Evolutionary conservation across 2,329 filamentous ascomycete species (phyloP).

Genomic region (Penicillium janthinellum): DNA sequence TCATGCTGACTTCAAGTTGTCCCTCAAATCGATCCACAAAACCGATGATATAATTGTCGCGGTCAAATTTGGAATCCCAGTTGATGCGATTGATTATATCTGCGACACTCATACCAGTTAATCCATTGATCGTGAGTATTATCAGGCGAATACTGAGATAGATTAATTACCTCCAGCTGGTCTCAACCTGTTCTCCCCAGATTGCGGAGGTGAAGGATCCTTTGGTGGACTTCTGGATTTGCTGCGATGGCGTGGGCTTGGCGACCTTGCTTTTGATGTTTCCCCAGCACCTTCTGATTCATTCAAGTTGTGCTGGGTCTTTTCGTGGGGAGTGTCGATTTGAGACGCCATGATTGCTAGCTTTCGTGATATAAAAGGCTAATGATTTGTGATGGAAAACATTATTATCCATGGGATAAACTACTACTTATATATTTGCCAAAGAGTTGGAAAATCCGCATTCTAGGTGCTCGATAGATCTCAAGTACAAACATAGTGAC

Average conservation of each 20-base stretch:
- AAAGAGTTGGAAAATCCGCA: not conserved
- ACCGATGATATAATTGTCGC: slow-evolving; percentile 52
- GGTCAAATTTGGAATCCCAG: slow-evolving; percentile 52
- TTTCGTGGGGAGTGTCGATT: not conserved
- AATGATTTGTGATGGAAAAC: not conserved
- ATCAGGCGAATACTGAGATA: not conserved
- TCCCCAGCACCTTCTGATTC: not conserved
- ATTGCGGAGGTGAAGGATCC: slow-evolving; percentile 2
- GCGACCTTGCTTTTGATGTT: not conserved
- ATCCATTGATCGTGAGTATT: not conserved
- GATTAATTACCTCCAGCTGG: slow-evolving; percentile 18
- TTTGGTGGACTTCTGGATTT: not conserved
- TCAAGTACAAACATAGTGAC: no score
- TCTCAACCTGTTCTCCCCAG: slow-evolving; percentile 22
- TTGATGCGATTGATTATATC: slow-evolving; percentile 54
- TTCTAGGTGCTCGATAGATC: not conserved
- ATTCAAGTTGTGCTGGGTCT: not conserved
- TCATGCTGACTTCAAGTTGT: slow-evolving; percentile 50
- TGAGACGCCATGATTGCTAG: not conserved
- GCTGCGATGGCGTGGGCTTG: not conserved
- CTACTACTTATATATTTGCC: not conserved
- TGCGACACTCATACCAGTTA: not conserved
- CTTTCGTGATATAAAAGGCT: not conserved
- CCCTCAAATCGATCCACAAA: slow-evolving; percentile 58
- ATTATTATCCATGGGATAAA: no score